Base-by-base conservation (phyloP, 768 basidiomycete species). In the Cytidiella melzeri region DNA sequence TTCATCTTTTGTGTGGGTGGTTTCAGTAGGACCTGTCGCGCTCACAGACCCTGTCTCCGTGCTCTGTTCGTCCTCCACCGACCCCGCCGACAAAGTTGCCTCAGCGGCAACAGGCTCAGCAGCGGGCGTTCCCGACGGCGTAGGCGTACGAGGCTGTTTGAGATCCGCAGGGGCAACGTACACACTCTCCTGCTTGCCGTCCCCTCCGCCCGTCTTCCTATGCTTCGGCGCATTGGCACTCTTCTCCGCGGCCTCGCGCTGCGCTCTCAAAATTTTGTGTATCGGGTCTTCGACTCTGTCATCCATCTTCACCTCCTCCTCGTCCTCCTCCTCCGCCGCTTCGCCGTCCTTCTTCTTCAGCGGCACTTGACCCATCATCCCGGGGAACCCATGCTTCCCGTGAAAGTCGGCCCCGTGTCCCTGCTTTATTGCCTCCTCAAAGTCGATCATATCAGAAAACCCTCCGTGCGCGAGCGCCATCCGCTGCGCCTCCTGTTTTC, bases 401-500 rank as follows among this genome's bases (percentile, higher is more conserved):
- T 76, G 74, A 61, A 65, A 77, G 56, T 73, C 68, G 15, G 65
- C 65, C 10, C 70, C 75, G 19, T 67, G 61, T 12, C 70, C 71
- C 27, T 67, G 60, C 61, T 69, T 61, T 18, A 75, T 54, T 2
- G 75, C 74, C 52, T 72, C 68, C 62, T 78, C 76, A 46, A 78
- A 77, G 61, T 78, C 77, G 58, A 76, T 69, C 23, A 76, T 55
- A 55, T 75, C 70, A 15, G 69, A 58, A 58, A 69, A 76, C 10
- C 77, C 78, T 28, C 76, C 76, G 49, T 78, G 76, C 30, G 73
- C 65, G 28, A 78, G 67, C 28, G 73, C 73, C 39, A 78, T 71
- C 27, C 72, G 69, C 60, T 78, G 76, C 3, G 74, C 76, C 61
- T 78, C 77, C 61, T 77, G 75, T 61, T 74, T 66, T 10, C 62